Base-by-base conservation (phyloP, 2,329 filamentous ascomycete species). In the Dactylellina drechsleri region DNA sequence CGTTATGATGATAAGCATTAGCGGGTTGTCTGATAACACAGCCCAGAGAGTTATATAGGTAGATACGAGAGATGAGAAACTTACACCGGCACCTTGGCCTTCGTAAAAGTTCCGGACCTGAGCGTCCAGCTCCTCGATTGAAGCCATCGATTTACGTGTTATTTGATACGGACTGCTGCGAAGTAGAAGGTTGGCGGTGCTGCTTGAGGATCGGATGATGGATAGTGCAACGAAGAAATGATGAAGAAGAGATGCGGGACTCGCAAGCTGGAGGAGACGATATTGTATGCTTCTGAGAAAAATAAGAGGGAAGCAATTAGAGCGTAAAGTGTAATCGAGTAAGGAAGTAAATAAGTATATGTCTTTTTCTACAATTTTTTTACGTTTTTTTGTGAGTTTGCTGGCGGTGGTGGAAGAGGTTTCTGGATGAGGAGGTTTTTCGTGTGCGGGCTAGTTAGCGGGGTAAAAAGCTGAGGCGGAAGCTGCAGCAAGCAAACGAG, bases 51-150 rank as follows among this genome's bases (percentile, higher is more conserved):
- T 8, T 47, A 47, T 18, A 4, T 52, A 18, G 28, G 2, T 31
- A 43, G n/a, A 58, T 41, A 20, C 54, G 50, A 52, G 23, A 28
- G 26, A 16, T 13, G 43, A 47, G 45, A 16, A 58, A 84, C 90
- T 80, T 86, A 96, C 93, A 86, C 93, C 88, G 76, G 97, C 92
- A 80, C 95, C 95, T 83, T 94, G 91, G 82, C 93, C 93, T 85
- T 98, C 94, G 82, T 97, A 99, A 85, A 99, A 98, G 85, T 92
- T 89, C 83, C 92, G 93, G 87, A 98, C 94, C 79, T 93, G 95
- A 83, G 87, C 90, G 88, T 99, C 95, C 86, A 99, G 89, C 89
- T 99, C 95, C 83, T 91, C 89, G 82, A 88, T 85, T 82, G 88
- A 85, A 61, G 77, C 77, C 78, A 79, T 79, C 43, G 53, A 54